Percentiles rank a stretch among this genome's conserved stretches.
Conservation (phyloP, 129 eudicot genomes). For the Flaveria sonorensis region DNA sequence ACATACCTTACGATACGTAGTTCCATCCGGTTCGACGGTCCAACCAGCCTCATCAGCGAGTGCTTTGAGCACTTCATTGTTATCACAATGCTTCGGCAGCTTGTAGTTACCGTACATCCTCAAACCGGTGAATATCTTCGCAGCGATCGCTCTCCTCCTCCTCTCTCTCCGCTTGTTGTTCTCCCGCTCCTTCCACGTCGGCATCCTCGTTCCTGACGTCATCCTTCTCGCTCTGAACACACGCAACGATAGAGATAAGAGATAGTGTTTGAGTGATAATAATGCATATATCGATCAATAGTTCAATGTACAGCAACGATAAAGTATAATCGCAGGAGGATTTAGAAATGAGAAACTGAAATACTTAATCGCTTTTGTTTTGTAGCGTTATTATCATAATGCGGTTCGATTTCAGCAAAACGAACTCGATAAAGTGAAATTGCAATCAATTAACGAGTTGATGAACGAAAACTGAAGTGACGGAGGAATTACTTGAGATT, state of each 20-base stretch:
- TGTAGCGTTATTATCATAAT: conserved; percentile 21
- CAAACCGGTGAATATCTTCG: conserved; percentile 72
- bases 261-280: not conserved
- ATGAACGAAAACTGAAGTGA: not conserved
- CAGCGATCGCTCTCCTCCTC: conserved; percentile 74
- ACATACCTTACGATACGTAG: conserved; percentile 78
- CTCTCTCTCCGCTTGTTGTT: conserved; percentile 85
- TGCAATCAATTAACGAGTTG: not conserved
- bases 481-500: conserved; percentile 16
- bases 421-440: conserved; percentile 3
- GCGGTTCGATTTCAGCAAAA: conserved; percentile 17
- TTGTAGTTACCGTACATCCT: conserved; percentile 70
- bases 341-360: not conserved
- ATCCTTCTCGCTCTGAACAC: conserved; percentile 31
- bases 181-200: conserved; percentile 88
- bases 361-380: not conserved
- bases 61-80: conserved; percentile 86
- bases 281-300: not conserved
- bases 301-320: too few relatives aligned
- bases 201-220: conserved; percentile 67
- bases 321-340: not conserved
- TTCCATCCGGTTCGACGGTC: conserved; percentile 86
- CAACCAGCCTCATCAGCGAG: conserved; percentile 81
- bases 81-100: conserved; percentile 82
- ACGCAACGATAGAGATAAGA: conserved; percentile 15